These are phyloP conservation scores for Ajuga chamaepitys DNA, from an alignment of 257 asterid species.

Conservation along the genomic window DNA sequence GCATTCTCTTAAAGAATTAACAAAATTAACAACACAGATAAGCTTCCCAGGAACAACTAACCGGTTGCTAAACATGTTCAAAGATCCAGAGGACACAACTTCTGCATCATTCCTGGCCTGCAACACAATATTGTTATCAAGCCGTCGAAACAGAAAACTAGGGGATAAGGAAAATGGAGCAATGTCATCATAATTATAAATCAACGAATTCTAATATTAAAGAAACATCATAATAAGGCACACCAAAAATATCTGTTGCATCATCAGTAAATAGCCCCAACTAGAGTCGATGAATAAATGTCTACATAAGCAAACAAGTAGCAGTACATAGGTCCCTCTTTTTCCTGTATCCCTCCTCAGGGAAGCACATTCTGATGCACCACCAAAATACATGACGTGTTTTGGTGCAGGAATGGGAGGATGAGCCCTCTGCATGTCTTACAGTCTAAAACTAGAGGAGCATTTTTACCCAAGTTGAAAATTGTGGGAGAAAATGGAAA, in stretches of 20 bases:
- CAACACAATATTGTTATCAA: conserved; percentile 10
- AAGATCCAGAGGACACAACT: conserved; percentile 34
- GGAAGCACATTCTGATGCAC: background rate
- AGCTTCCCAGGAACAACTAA: conserved; percentile 18
- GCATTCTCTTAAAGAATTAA: background rate
- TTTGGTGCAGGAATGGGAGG: background rate
- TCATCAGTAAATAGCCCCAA: background rate
- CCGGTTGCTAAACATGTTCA: conserved; percentile 43
- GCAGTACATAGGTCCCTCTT: background rate
- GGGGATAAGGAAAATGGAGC: background rate
- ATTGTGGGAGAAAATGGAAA: background rate
- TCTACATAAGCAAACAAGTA: background rate
- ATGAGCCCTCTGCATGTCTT: too few relatives aligned
- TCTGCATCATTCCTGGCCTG: conserved; percentile 49
- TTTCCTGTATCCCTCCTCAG: background rate
- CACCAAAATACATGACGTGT: background rate
- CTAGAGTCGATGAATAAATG: background rate
- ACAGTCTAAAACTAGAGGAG: background rate
- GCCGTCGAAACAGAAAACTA: background rate
- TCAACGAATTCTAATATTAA: background rate
- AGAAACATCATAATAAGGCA: background rate
- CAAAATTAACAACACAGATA: background rate
- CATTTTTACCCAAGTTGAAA: background rate
- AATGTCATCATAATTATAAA: background rate
- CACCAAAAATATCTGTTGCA: background rate